Percentiles rank a stretch among this genome's conserved stretches.
These are phyloP conservation scores for Nowakowskiella sp. DNA, from an alignment of 192 early-diverging fungal species.

Conservation along the genomic window DNA sequence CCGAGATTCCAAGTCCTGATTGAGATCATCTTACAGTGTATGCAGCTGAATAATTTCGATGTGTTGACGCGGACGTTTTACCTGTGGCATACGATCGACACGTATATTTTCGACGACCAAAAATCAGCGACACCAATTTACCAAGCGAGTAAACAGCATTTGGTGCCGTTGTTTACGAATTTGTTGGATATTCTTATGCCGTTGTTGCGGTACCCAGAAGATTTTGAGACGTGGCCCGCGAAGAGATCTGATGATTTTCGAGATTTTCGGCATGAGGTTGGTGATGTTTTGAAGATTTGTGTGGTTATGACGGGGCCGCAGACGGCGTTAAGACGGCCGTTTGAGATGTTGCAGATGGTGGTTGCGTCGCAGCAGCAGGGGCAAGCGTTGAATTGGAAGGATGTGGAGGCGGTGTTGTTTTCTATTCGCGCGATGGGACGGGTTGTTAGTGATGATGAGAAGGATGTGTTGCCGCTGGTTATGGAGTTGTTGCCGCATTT, in stretches of 20 bases:
- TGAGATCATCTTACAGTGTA: no score
- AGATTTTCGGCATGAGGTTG: constrained; percentile 93
- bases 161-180: no score
- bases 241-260: constrained; percentile 94
- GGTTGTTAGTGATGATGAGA: constrained; percentile 62
- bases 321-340: constrained; percentile 62
- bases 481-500: constrained; percentile 84
- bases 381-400: constrained; percentile 67
- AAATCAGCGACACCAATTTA: no score
- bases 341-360: constrained; percentile 41
- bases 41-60: no score
- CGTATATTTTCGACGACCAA: no score
- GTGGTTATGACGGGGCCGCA: constrained; percentile 73
- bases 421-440: constrained; percentile 89
- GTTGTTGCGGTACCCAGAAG: constrained; percentile 82
- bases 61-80: no score
- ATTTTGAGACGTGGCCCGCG: constrained; percentile 59
- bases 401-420: constrained; percentile 91
- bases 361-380: constrained; percentile 23
- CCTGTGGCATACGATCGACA: no score
- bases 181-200: constrained; percentile 79
- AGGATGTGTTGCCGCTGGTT: constrained; percentile 74
- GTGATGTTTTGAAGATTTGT: constrained; percentile 94
- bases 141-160: no score
- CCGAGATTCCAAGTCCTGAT: no score